A percentile compares a stretch with the other conserved stretches of the same genome.
These are phyloP conservation scores for Secale cereale DNA, from an alignment of 176 grass and related monocot genomes.

Conservation along the genomic window DNA sequence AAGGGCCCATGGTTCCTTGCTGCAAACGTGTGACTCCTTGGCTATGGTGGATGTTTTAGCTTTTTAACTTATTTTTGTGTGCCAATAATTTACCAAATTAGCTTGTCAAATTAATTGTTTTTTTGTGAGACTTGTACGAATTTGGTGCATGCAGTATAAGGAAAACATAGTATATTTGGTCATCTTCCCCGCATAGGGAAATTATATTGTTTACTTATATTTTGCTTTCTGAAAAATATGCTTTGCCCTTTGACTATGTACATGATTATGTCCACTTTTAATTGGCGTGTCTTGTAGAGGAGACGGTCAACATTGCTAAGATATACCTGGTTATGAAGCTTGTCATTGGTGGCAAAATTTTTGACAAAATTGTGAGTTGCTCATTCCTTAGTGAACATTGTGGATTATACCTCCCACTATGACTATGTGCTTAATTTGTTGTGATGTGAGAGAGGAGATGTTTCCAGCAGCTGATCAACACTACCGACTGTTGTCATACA, in stretches of 20 bases:
- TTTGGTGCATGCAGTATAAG: no score
- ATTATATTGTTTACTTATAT: not conserved
- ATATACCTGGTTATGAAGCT: constrained; percentile 87
- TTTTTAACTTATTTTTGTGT: no score
- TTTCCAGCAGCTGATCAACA: constrained; percentile 91
- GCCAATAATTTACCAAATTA: no score
- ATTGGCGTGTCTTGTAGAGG: no score
- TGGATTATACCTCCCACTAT: not conserved
- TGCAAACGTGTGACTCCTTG: no score
- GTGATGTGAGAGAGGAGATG: constrained; percentile 68
- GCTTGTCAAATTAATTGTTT: no score
- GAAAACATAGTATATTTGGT: no score
- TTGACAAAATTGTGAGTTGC: constrained; percentile 82
- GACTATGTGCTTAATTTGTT: not conserved
- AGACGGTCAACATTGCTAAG: no score
- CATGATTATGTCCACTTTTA: not conserved
- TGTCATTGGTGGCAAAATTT: constrained; percentile 83
- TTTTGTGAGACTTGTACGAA: no score
- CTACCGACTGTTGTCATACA: constrained; percentile 93
- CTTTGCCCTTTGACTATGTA: constrained; percentile 2
- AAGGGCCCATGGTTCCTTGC: no score
- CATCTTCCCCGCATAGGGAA: not conserved
- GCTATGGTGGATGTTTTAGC: no score
- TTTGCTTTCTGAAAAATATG: not conserved
- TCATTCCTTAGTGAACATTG: not conserved